Conservation (phyloP, 768 basidiomycete genomes). For the Russula earlei region DNA sequence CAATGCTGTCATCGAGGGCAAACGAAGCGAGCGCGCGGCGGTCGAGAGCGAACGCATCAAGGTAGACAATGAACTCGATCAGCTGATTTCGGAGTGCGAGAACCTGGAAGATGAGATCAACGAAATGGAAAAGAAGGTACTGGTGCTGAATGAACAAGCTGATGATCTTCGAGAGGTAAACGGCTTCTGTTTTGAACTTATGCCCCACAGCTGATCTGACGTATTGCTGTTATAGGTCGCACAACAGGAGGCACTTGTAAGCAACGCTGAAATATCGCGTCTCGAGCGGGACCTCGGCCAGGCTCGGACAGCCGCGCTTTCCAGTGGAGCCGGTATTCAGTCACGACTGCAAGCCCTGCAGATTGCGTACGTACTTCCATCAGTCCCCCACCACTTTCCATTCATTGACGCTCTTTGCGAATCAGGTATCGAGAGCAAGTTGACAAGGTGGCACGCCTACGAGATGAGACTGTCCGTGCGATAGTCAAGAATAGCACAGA, state of each 20-base stretch:
- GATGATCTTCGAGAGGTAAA: conserved; percentile 74
- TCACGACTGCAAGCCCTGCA: conserved; percentile 66
- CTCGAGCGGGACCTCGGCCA: conserved; percentile 66
- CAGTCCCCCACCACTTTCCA: conserved; percentile 3
- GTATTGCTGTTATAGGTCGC: conserved; percentile 42
- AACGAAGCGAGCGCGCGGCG: conserved; percentile 55
- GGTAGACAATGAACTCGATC: conserved; percentile 77
- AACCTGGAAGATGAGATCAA: conserved; percentile 70
- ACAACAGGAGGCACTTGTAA: conserved; percentile 63
- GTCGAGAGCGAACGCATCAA: conserved; percentile 72
- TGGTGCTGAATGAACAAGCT: conserved; percentile 60
- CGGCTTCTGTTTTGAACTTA: conserved; percentile 7
- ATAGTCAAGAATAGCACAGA: conserved; percentile 82
- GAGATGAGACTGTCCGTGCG: conserved; percentile 70
- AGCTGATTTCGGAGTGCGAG: conserved; percentile 66
- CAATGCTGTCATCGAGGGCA: conserved; percentile 58
- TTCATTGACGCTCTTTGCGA: background rate
- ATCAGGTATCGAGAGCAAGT: conserved; percentile 69
- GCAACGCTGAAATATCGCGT: conserved; percentile 54
- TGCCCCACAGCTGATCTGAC: background rate
- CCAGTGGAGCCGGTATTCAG: conserved; percentile 77
- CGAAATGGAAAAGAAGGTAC: conserved; percentile 66
- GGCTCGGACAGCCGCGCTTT: conserved; percentile 64
- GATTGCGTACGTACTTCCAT: conserved; percentile 48
- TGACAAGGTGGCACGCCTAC: conserved; percentile 62